Evolutionary conservation across 257 asterid genomes (phyloP).

Genomic region (Marsdenia floribunda): DNA sequence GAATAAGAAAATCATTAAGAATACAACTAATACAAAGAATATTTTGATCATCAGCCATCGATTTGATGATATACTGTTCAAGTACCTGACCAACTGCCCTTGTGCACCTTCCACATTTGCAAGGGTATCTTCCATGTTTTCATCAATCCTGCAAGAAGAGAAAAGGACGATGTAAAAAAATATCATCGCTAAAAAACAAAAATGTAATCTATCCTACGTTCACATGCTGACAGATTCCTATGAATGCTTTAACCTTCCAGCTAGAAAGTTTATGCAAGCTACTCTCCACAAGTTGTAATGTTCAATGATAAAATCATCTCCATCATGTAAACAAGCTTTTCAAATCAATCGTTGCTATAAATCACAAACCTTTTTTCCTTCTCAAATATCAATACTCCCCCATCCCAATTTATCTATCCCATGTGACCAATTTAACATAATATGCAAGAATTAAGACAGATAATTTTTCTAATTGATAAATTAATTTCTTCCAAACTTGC

Average conservation of each 20-base stretch:
- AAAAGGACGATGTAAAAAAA: constrained; percentile 1
- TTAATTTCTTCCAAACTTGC: too few species aligned
- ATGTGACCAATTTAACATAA: too few species aligned
- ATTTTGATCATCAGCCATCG: constrained; percentile 79
- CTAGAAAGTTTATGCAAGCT: neutral
- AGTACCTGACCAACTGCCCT: constrained; percentile 60
- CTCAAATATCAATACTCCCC: neutral
- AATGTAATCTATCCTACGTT: neutral
- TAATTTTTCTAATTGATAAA: too few species aligned
- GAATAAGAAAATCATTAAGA: constrained; percentile 54
- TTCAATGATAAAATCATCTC: neutral
- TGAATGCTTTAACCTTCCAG: neutral
- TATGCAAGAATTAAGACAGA: too few species aligned
- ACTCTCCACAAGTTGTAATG: neutral
- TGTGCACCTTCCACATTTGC: constrained; percentile 80
- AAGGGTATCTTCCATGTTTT: constrained; percentile 74
- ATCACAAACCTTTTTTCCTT: neutral
- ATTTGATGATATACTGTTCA: constrained; percentile 65
- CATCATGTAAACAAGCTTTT: neutral
- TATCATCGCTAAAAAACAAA: constrained; percentile 7
- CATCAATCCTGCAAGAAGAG: constrained; percentile 60
- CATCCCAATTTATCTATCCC: too few species aligned
- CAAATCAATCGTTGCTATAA: neutral
- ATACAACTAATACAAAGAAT: constrained; percentile 57
- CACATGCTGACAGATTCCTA: neutral